Percentiles rank a stretch among this genome's conserved stretches.
Conservation (phyloP, 1,139 yeast species). For the Magnusiomyces fungicola region DNA sequence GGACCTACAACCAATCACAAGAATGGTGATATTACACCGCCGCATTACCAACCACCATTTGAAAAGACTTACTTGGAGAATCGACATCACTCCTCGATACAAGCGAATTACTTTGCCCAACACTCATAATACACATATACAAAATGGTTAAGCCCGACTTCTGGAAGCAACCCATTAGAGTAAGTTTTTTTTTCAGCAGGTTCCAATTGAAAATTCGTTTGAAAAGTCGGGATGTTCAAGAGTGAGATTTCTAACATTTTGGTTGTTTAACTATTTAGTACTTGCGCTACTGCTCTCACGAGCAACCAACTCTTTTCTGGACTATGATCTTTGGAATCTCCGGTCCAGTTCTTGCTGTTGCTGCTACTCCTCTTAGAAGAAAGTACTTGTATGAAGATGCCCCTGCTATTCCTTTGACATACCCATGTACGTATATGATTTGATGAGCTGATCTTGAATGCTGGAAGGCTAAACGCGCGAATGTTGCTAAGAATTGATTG, state of each 20-base stretch:
- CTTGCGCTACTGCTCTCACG: conserved; percentile 73
- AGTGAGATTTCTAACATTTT: no score
- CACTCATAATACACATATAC: not conserved
- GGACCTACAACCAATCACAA: no score
- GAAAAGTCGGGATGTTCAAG: no score
- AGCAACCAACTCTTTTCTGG: conserved; percentile 69
- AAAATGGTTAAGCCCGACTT: conserved; percentile 13
- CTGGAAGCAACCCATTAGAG: conserved; percentile 24
- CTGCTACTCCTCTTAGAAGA: conserved; percentile 62
- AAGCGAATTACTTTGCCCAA: no score
- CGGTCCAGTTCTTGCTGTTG: conserved; percentile 56
- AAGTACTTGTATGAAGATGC: conserved; percentile 61
- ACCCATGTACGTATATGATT: conserved; percentile 44
- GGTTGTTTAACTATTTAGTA: conserved; percentile 39
- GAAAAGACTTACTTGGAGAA: no score
- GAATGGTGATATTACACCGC: no score
- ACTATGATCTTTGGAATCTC: conserved; percentile 60
- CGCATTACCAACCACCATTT: no score
- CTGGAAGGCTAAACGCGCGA: not conserved
- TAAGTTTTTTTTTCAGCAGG: no score
- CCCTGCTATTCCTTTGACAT: conserved; percentile 57
- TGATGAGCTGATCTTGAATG: no score
- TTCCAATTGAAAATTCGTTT: no score
- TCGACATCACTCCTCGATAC: no score
- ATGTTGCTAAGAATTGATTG: no score